Conservation (phyloP, 768 basidiomycete genomes). For the Leccinum truebloodii region DNA sequence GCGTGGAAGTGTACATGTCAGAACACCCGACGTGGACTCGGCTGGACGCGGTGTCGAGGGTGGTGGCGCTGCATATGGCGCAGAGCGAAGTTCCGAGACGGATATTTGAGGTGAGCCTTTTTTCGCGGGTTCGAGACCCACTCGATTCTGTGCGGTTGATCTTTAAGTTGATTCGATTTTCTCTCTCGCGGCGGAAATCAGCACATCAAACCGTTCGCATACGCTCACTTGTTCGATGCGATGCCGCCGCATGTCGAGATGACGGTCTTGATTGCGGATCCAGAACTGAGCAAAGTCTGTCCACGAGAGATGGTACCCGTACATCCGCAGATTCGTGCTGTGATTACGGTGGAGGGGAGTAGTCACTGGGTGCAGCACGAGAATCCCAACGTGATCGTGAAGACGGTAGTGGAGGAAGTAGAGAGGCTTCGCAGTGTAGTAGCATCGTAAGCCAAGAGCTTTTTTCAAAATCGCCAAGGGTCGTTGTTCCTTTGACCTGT, state of each 20-base stretch:
- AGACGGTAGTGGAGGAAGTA: slow-evolving; percentile 6
- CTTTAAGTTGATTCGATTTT: neutral
- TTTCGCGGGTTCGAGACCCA: neutral
- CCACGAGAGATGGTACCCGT: slow-evolving; percentile 6
- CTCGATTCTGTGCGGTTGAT: neutral
- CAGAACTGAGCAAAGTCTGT: slow-evolving; percentile 4
- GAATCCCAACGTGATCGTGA: slow-evolving; percentile 7
- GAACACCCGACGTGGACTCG: slow-evolving; percentile 19
- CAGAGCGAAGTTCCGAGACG: slow-evolving; percentile 5
- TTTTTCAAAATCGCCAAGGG: too few relatives aligned
- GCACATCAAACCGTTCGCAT: slow-evolving; percentile 20
- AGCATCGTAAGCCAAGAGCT: too few relatives aligned
- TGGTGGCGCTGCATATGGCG: slow-evolving; percentile 12
- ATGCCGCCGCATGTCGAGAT: slow-evolving; percentile 15
- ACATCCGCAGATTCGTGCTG: slow-evolving; percentile 6
- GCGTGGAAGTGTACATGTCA: slow-evolving; percentile 8
- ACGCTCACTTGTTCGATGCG: slow-evolving; percentile 9
- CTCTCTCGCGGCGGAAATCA: neutral
- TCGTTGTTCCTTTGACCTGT: too few relatives aligned
- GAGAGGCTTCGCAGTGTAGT: slow-evolving; percentile 1
- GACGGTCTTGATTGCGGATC: slow-evolving; percentile 18
- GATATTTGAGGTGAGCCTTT: slow-evolving; percentile 9
- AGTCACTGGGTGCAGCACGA: slow-evolving; percentile 22
- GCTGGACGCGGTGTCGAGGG: slow-evolving; percentile 13
- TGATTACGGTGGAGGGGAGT: slow-evolving; percentile 7